These are phyloP conservation scores for Phytophthora cactorum DNA, from an alignment of 352 stramenopile species.

Conservation along the genomic window DNA sequence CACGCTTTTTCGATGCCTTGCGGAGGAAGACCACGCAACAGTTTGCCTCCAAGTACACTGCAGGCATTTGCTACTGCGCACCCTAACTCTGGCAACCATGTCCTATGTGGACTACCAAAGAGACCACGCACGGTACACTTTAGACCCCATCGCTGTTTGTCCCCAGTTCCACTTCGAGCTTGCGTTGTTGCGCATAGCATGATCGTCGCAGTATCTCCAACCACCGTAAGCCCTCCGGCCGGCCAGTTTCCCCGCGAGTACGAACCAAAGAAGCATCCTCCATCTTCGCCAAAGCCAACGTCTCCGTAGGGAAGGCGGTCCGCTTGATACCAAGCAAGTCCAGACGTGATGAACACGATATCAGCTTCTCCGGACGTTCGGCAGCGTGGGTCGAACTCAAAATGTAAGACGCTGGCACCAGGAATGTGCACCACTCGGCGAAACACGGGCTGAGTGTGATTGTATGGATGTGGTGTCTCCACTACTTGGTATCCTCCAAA, in stretches of 20 bases:
- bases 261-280: slow-evolving; percentile 71
- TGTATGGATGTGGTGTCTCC: slow-evolving; percentile 77
- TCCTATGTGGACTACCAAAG: slow-evolving; percentile 7
- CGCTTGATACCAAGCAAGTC: slow-evolving; percentile 63
- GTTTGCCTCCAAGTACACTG: slow-evolving; percentile 41
- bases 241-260: slow-evolving; percentile 65
- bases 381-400: slow-evolving; percentile 73
- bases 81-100: slow-evolving; percentile 44
- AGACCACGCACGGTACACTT: slow-evolving; percentile 64
- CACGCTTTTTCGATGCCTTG: slow-evolving; percentile 40
- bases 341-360: slow-evolving; percentile 70
- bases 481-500: slow-evolving; percentile 57
- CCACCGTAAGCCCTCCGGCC: slow-evolving; percentile 54
- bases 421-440: slow-evolving; percentile 63
- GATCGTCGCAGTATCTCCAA: slow-evolving; percentile 68
- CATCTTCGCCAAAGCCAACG: slow-evolving; percentile 63
- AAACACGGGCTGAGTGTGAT: slow-evolving; percentile 58
- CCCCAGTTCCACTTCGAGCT: slow-evolving; percentile 42
- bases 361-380: slow-evolving; percentile 66
- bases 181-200: slow-evolving; percentile 76
- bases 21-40: slow-evolving; percentile 40
- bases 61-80: slow-evolving; percentile 45
- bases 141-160: slow-evolving; percentile 66
- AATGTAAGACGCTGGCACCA: slow-evolving; percentile 59
- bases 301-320: slow-evolving; percentile 66